Base-by-base conservation (phyloP, 2,329 filamentous ascomycete genomes). In the Harringtonia lauricola region DNA sequence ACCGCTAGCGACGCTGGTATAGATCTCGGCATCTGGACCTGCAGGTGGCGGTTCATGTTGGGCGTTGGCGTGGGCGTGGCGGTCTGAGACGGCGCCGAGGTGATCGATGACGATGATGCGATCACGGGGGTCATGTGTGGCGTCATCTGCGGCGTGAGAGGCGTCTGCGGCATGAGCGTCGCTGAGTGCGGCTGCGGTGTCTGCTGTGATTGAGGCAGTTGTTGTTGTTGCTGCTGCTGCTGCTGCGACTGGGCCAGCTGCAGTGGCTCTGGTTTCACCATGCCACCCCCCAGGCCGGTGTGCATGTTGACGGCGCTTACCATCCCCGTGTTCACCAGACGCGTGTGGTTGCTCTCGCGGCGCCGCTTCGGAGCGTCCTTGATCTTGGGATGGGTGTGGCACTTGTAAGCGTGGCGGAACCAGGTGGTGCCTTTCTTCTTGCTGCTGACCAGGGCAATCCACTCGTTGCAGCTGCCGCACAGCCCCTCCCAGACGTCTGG, bases 351-450 rank as follows among this genome's bases (percentile, higher is more conserved):
- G 55, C 68, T 78, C 55, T 83, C 80, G 37, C 81, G 71, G 43
- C 78, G 70, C 41, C 80, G 71, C 61, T 85, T 85, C 3, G 79
- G 78, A 2, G 76, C 72, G 52, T 85, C 81, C 57, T 83, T 84
- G 57, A 81, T 72, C 59, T 85, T 85, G 15, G 76, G 74, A 52
- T 84, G 81, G 1, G 79, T 79, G 57, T 85, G 81, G 52, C 81
- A 85, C 79, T 90, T 92, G 67, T 92, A 92, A 38, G 86, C 85
- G 62, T 94, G 86, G 51, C 86, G 72, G 62, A 90, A 94, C 85
- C 86, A 94, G 4, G 86, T 89, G 1, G 86, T 94, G n/a, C 85
- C 85, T 66, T 90, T 89, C 69, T 90, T 90, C 66, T 90, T 90
- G 59, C 81, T 87, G 64, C 83, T 89, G 35, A 88, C 83, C 30